Conservation (phyloP, 2,329 filamentous ascomycete species). For the Aspergillus tanneri region DNA sequence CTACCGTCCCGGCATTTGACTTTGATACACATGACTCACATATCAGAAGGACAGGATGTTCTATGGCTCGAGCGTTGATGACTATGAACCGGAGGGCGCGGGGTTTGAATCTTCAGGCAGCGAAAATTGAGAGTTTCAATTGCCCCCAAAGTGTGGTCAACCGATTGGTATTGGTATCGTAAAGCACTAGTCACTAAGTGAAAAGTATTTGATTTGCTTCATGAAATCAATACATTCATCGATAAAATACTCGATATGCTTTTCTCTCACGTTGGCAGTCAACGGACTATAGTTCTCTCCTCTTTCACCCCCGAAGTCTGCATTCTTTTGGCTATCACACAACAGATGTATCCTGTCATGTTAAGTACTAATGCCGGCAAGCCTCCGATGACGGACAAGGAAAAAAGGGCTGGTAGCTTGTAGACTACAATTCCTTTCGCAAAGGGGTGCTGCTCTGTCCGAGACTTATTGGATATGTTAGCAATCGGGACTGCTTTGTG, state of each 20-base stretch:
- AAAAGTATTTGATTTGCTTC: too few species aligned
- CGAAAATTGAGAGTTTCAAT: too few species aligned
- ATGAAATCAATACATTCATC: conserved; percentile 42
- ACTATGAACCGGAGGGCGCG: too few species aligned
- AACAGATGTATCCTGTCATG: conserved; percentile 24
- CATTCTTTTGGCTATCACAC: conserved; percentile 27
- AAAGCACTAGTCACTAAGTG: too few species aligned
- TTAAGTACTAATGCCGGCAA: conserved; percentile 32
- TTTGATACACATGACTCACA: too few species aligned
- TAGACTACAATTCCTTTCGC: conserved; percentile 43
- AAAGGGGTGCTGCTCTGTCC: conserved; percentile 38
- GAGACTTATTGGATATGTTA: conserved; percentile 36
- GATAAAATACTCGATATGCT: conserved; percentile 38
- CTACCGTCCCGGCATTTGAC: too few species aligned
- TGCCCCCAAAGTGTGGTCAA: too few species aligned
- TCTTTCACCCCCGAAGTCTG: conserved; percentile 32
- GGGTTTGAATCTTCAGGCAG: too few species aligned
- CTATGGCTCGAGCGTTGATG: too few species aligned
- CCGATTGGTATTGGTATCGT: too few species aligned
- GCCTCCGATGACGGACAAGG: conserved; percentile 23
- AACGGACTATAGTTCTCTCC: conserved; percentile 34
- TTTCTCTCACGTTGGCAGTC: conserved; percentile 19
- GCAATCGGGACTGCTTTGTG: conserved; percentile 33
- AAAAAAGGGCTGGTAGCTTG: conserved; percentile 34
- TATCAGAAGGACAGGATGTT: too few species aligned